Percentiles rank a stretch among this genome's conserved stretches.
phyloP scores from a whole-genome alignment of 345 rosid species.

The Litchi chinensis region DNA sequence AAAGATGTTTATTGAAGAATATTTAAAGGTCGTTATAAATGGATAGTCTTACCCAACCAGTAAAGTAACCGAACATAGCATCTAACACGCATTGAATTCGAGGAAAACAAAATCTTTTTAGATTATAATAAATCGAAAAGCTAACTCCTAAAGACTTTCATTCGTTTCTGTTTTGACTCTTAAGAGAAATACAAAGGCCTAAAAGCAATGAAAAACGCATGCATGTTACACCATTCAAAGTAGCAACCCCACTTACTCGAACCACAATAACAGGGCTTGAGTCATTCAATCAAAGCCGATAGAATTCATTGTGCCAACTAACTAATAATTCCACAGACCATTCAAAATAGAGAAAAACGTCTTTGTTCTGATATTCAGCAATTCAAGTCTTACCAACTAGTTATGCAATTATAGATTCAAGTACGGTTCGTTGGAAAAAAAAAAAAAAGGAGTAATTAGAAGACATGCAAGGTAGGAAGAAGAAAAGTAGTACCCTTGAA shows the following conservation, averaged over 20 bases:
- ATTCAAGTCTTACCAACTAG: neutral
- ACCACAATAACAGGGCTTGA: no score
- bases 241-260: neutral
- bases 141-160: neutral
- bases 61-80: neutral
- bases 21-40: no score
- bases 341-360: no score
- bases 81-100: neutral
- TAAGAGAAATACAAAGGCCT: neutral
- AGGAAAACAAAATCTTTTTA: neutral
- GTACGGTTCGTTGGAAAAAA: neutral
- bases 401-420: neutral
- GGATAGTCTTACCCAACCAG: no score
- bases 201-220: neutral
- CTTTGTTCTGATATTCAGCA: neutral
- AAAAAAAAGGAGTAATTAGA: neutral
- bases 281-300: no score
- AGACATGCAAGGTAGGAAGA: no score
- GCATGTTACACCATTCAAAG: neutral
- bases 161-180: neutral
- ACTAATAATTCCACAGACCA: no score
- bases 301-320: no score
- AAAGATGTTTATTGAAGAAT: no score
- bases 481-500: slow-evolving; percentile 41
- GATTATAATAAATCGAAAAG: neutral